Evolutionary conservation across 148 eudicot species (phyloP), one percentile per base, ranked within the genome.

Genomic region (Rhododendron molle): DNA sequence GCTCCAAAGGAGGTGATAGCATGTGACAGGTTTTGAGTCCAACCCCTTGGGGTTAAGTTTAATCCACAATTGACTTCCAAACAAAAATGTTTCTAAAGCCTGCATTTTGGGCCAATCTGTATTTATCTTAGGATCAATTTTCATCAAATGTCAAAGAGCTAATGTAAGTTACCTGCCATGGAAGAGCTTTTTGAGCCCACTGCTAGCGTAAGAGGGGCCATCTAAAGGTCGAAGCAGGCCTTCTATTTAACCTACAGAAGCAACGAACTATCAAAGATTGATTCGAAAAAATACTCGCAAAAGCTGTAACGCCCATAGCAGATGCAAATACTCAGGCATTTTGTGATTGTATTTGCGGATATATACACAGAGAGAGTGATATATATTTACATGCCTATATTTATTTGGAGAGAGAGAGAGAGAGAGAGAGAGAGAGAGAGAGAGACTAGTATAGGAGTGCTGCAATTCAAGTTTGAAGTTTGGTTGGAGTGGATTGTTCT

Each of bases 121-220:
- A 40, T 16, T 16, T 38, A 11, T 12, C 46, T 34, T 3, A 9
- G 28, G 23, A 40, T 58, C 16, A 38, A 60, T 38, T 14, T 7
- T 40, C 50, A 38, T 40, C 50, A 38, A 28, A 34, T 81, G 15
- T 16, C 71, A 34, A 56, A 81, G 56, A 80, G 36, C 44, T 13
- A 18, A 74, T 2, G 2, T 52, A 18, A 46, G 38, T 36, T 36
- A 93, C 96, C 96, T 80, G 92, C 78, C 50, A 83, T 78, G 43
- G 89, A 88, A 40, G 91, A 86, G 90, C 85, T 88, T 88, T 90
- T 91, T 52, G 83, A 84, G 87, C 85, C 89, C 85, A 88, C 86
- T 69, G 93, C 89, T 69, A 92, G 80, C 18, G 94, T 88, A 83
- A 93, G 71, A 58, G 93, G 93, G 36, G 88, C 93, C 94, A 93